phyloP scores from a whole-genome alignment of 305 asterid species.

The Solanum hybrid region DNA sequence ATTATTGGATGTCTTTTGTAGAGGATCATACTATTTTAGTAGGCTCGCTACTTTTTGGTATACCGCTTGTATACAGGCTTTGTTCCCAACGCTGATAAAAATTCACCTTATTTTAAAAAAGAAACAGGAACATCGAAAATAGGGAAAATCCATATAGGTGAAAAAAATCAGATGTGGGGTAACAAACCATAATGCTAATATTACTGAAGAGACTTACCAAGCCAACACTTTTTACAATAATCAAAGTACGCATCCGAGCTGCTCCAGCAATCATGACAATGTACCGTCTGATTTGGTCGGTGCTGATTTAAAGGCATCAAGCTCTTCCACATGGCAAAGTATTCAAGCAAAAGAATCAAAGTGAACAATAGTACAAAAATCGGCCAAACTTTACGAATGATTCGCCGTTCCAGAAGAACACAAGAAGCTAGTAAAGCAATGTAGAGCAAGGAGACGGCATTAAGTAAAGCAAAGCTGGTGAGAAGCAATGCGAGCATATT shows the following conservation, averaged over 20 bases:
- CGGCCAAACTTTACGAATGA: conserved; percentile 81
- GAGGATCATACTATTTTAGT: neutral
- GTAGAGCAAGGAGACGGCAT: conserved; percentile 73
- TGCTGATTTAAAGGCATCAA: conserved; percentile 37
- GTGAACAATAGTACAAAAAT: conserved; percentile 69
- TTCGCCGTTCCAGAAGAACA: conserved; percentile 63
- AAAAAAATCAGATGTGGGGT: neutral
- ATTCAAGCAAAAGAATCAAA: conserved; percentile 70
- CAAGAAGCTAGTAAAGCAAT: conserved; percentile 84
- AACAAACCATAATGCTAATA: neutral
- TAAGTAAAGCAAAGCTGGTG: conserved; percentile 90
- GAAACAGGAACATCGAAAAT: neutral
- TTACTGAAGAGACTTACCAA: conserved; percentile 50
- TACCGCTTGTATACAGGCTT: neutral
- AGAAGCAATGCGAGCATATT: conserved; percentile 79
- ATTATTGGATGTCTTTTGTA: neutral
- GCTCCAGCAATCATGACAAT: conserved; percentile 96
- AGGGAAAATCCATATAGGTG: neutral
- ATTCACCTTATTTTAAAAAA: neutral
- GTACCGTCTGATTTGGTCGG: conserved; percentile 27
- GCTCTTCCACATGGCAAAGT: conserved; percentile 79
- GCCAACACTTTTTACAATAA: conserved; percentile 80
- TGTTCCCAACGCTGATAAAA: neutral
- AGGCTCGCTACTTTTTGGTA: neutral
- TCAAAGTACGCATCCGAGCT: conserved; percentile 42